phyloP scores from a whole-genome alignment of 176 grass and related monocot genomes.

The Cocos nucifera region DNA sequence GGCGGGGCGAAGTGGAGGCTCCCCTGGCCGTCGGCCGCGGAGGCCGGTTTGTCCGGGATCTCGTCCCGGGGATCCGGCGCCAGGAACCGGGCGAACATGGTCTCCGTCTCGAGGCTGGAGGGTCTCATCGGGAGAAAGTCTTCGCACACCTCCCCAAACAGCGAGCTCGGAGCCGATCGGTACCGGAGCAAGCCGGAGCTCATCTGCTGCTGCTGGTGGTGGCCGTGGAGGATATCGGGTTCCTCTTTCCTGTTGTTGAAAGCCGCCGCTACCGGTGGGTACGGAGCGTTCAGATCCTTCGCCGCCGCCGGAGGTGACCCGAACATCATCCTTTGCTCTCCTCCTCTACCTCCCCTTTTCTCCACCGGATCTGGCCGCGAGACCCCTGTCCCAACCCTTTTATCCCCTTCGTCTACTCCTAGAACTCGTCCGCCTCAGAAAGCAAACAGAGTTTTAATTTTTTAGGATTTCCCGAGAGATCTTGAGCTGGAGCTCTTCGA shows the following conservation, averaged over 20 bases:
- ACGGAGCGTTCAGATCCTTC: slow-evolving; percentile 85
- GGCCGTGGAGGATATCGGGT: slow-evolving; percentile 25
- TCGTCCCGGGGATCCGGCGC: slow-evolving; percentile 37
- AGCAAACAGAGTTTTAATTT: too few relatives aligned
- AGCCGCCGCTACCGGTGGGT: slow-evolving; percentile 18
- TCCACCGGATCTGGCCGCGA: too few relatives aligned
- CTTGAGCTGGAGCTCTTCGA: too few relatives aligned
- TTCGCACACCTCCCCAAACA: slow-evolving; percentile 72
- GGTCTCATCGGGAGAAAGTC: slow-evolving; percentile 44
- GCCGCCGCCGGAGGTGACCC: slow-evolving; percentile 47
- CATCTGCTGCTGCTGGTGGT: slow-evolving; percentile 40
- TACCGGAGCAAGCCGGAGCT: slow-evolving; percentile 68
- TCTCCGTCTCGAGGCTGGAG: slow-evolving; percentile 44
- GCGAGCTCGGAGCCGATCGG: slow-evolving; percentile 68
- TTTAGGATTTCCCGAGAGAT: too few relatives aligned
- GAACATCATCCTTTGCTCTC: slow-evolving; percentile 50
- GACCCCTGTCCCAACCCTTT: too few relatives aligned
- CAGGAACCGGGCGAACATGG: slow-evolving; percentile 63
- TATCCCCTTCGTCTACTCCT: too few relatives aligned
- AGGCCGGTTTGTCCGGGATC: slow-evolving; percentile 32
- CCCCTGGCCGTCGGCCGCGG: slow-evolving; percentile 5
- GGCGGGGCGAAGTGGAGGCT: background rate
- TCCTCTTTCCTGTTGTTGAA: slow-evolving; percentile 29
- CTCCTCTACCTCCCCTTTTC: background rate
- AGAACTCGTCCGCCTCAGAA: too few relatives aligned